phyloP scores from a whole-genome alignment of 257 asterid genomes.

The Solanum pimpinellifolium region DNA sequence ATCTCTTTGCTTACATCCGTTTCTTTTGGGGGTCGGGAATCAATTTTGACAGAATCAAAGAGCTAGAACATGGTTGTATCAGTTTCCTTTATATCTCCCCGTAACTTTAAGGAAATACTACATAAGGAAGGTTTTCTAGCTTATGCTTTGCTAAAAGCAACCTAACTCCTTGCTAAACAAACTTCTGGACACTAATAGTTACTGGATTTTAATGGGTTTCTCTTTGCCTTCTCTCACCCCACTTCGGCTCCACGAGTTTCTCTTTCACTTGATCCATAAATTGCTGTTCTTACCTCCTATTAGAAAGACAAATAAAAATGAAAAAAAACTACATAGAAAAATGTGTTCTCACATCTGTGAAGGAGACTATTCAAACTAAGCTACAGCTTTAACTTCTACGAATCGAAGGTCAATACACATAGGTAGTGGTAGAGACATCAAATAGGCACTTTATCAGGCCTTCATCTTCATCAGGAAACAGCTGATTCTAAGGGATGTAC shows the following conservation, averaged over 20 bases:
- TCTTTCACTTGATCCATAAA: background rate
- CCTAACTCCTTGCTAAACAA: background rate
- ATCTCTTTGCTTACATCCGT: background rate
- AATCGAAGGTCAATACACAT: background rate
- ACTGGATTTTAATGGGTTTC: background rate
- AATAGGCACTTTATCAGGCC: background rate
- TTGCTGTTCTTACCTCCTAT: background rate
- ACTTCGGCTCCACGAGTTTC: background rate
- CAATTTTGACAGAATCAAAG: background rate
- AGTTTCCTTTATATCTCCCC: background rate
- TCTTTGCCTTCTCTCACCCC: background rate
- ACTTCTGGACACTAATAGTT: background rate
- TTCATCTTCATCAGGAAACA: background rate
- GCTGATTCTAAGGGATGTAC: background rate
- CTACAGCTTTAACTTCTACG: background rate
- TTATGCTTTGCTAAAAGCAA: background rate
- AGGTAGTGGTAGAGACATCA: background rate
- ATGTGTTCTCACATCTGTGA: background rate
- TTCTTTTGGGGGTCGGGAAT: background rate
- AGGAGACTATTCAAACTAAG: background rate
- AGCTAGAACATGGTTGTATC: background rate
- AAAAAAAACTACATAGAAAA: background rate
- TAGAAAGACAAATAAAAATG: background rate
- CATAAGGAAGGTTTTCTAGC: background rate
- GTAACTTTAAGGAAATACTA: background rate